These are phyloP conservation scores for Penicillium pulvis DNA, from an alignment of 495 filamentous ascomycete genomes.

Conservation along the genomic window DNA sequence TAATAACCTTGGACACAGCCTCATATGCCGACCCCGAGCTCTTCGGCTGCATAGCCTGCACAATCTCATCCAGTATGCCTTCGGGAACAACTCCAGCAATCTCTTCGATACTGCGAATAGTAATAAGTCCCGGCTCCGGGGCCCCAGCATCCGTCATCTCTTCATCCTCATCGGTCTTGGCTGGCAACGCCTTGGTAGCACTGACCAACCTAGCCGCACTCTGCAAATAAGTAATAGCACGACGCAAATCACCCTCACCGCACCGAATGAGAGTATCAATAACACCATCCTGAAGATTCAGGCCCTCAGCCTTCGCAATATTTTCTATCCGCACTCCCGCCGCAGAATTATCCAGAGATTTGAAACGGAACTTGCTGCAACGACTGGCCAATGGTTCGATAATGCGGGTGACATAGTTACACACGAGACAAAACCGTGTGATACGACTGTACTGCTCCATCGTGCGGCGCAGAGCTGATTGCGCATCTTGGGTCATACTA, in stretches of 20 bases:
- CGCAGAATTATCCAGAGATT: slow-evolving; percentile 83
- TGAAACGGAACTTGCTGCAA: slow-evolving; percentile 98
- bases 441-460: slow-evolving; percentile 99
- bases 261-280: slow-evolving; percentile 81
- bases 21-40: slow-evolving; percentile 66
- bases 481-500: slow-evolving; percentile 98
- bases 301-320: slow-evolving; percentile 76
- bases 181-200: slow-evolving; percentile 40
- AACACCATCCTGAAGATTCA: slow-evolving; percentile 74
- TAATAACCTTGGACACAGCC: slow-evolving; percentile 73
- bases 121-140: slow-evolving; percentile 49
- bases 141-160: slow-evolving; percentile 50
- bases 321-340: slow-evolving; percentile 72
- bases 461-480: slow-evolving; percentile 85
- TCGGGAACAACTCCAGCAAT: slow-evolving; percentile 94
- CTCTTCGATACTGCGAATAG: slow-evolving; percentile 81
- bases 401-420: slow-evolving; percentile 97
- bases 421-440: slow-evolving; percentile 95
- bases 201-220: slow-evolving; percentile 82
- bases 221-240: slow-evolving; percentile 95
- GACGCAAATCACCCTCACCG: slow-evolving; percentile 90
- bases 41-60: slow-evolving; percentile 77
- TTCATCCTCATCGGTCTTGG: slow-evolving; percentile 53
- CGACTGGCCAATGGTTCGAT: slow-evolving; percentile 91
- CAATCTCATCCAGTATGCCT: slow-evolving; percentile 64